phyloP scores from a whole-genome alignment of 495 filamentous ascomycete species.

The Symbiotaphrina buchneri region DNA sequence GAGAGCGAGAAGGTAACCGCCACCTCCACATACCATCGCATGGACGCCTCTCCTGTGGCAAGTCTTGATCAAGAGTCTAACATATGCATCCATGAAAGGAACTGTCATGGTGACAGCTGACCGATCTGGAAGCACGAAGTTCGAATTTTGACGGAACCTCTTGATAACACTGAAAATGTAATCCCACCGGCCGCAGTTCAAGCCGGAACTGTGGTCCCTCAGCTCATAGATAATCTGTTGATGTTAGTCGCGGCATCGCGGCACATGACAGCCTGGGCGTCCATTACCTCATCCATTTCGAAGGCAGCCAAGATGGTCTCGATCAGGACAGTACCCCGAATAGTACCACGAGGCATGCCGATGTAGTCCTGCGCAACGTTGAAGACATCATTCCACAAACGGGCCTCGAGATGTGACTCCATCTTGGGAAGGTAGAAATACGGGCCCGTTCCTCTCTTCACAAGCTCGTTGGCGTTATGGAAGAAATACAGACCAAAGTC shows the following conservation, averaged over 20 bases:
- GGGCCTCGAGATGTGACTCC: slow-evolving; percentile 93
- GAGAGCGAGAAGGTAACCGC: slow-evolving; percentile 1
- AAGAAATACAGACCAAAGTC: slow-evolving; percentile 99
- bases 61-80: slow-evolving; percentile 90
- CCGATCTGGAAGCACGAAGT: slow-evolving; percentile 86
- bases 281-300: slow-evolving; percentile 78
- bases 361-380: slow-evolving; percentile 89
- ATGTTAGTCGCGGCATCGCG: not conserved
- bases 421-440: slow-evolving; percentile 99
- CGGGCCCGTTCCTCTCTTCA: slow-evolving; percentile 65
- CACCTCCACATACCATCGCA: slow-evolving; percentile 58
- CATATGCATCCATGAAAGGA: slow-evolving; percentile 96
- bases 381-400: slow-evolving; percentile 98
- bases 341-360: slow-evolving; percentile 73
- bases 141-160: slow-evolving; percentile 88
- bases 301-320: slow-evolving; percentile 98
- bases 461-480: slow-evolving; percentile 86
- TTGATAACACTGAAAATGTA: slow-evolving; percentile 99
- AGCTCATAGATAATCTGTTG: slow-evolving; percentile 89
- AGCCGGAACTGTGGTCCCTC: slow-evolving; percentile 82
- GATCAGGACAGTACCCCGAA: slow-evolving; percentile 88
- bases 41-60: slow-evolving; percentile 91
- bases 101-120: slow-evolving; percentile 90
- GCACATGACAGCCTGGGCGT: too few relatives aligned
- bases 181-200: slow-evolving; percentile 98